phyloP scores from a whole-genome alignment of 2,329 filamentous ascomycete genomes.

The Thermomyces lanuginosus region DNA sequence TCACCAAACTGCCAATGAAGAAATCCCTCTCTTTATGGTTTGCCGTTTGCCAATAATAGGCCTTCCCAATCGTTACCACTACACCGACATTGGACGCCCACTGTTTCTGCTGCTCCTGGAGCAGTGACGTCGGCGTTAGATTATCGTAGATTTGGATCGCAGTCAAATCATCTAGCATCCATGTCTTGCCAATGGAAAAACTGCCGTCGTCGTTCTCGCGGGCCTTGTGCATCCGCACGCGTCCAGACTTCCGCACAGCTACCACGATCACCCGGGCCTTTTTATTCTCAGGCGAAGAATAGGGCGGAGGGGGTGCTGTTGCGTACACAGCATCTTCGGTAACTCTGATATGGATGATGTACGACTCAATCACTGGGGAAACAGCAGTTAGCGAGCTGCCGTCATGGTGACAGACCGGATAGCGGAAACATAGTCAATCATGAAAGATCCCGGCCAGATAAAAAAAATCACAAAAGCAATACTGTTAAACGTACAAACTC shows the following conservation, averaged over 20 bases:
- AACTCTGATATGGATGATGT: slow-evolving; percentile 93
- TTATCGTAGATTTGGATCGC: slow-evolving; percentile 69
- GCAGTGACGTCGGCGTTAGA: slow-evolving; percentile 39
- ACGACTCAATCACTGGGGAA: slow-evolving; percentile 61
- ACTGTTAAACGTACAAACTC: slow-evolving; percentile 63
- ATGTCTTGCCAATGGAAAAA: slow-evolving; percentile 96
- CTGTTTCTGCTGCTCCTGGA: slow-evolving; percentile 45
- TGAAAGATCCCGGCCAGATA: no score
- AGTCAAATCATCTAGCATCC: slow-evolving; percentile 81
- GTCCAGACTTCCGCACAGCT: slow-evolving; percentile 76
- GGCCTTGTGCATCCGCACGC: slow-evolving; percentile 91
- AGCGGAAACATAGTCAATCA: slow-evolving; percentile 1
- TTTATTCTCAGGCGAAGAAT: slow-evolving; percentile 55
- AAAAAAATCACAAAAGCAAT: no score
- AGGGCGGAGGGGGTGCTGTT: slow-evolving; percentile 67
- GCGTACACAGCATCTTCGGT: slow-evolving; percentile 72
- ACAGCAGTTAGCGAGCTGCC: slow-evolving; percentile 4
- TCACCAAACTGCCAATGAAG: slow-evolving; percentile 89
- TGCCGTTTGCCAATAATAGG: slow-evolving; percentile 92
- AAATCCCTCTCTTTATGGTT: slow-evolving; percentile 96
- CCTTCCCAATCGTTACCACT: slow-evolving; percentile 73
- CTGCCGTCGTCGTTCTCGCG: slow-evolving; percentile 86
- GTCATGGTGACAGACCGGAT: not conserved
- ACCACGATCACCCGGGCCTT: slow-evolving; percentile 87
- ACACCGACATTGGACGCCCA: slow-evolving; percentile 80